Evolutionary conservation across 139 green algal species (phyloP), one percentile per base, ranked within the genome.

Genomic region (Auxenochlorella pyrenoidosa): DNA sequence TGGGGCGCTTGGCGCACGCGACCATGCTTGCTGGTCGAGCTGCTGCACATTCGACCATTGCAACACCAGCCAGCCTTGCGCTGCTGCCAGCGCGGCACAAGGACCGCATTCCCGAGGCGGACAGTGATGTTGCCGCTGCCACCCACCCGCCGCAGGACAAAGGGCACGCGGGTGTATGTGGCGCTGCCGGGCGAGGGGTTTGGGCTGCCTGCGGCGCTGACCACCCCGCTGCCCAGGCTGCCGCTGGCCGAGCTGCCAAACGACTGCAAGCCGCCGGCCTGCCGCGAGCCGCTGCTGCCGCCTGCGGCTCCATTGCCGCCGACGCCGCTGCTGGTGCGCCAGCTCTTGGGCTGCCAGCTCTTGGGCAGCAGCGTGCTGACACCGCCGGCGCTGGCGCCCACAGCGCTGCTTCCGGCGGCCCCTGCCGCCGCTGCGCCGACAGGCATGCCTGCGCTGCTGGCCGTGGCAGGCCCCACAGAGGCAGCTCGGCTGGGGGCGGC

Each of bases 271-370:
- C 47, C 18, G 78, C 28, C 19, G 1, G 51, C n/a, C 79, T 59
- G 79, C 79, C 73, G 79, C 10, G 38, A 65, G 44, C 54, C 28
- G 84, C 54, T 47, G 84, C 16, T 30, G 81, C 58, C 26, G 81
- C 72, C 83, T 32, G 34, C 0, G 18, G 19, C 43, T 18, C 44
- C 44, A 30, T 19, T 22, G 58, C 43, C 38, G 28, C 28, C 79
- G 51, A 32, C 68, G 34, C 51, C 51, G 43, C 71, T 65, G 68
- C 22, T 21, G 19, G 51, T 83, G 18, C 88, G 44, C 88, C 88
- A 91, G 63, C 82, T 87, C 66, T 89, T 89, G 26, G 88, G 38
- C 83, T 91, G 88, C 88, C 88, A 91, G 30, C 43, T 76, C 44
- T 86, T 88, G 5, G 88, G 88, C 1, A 91, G 60, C 36, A 91